Conservation (phyloP, 2,329 filamentous ascomycete species). For the Falciphora oryzae region DNA sequence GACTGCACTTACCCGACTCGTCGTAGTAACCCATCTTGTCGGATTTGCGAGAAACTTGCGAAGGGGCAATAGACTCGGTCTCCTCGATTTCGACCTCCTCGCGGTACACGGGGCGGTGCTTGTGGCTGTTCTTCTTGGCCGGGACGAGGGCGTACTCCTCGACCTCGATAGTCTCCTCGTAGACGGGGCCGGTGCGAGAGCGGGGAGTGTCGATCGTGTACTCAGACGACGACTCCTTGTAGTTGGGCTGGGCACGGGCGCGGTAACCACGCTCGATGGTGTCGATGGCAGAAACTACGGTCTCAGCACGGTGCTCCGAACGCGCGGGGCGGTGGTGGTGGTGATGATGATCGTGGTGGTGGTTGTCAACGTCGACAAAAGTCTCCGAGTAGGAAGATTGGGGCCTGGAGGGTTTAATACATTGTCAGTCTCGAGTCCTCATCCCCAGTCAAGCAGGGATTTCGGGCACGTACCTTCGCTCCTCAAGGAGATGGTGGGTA, state of each 20-base stretch:
- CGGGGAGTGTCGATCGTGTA: conserved; percentile 33
- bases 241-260: conserved; percentile 50
- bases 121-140: conserved; percentile 15
- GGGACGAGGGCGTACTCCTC: conserved; percentile 32
- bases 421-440: neutral
- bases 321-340: conserved; percentile 33
- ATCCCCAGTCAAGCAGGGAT: neutral
- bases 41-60: conserved; percentile 35
- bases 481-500: conserved; percentile 50
- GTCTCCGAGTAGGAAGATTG: conserved; percentile 50
- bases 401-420: conserved; percentile 27
- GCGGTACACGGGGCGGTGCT: conserved; percentile 41
- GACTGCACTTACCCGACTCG: conserved; percentile 46
- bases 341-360: conserved; percentile 11
- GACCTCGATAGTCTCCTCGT: conserved; percentile 26
- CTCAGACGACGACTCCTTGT: conserved; percentile 33
- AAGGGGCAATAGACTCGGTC: conserved; percentile 48
- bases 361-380: conserved; percentile 40
- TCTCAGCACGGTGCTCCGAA: neutral
- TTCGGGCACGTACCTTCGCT: conserved; percentile 39
- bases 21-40: conserved; percentile 64
- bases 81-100: conserved; percentile 56
- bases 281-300: conserved; percentile 47
- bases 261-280: conserved; percentile 62
- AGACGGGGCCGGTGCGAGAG: conserved; percentile 21